Percentiles rank a stretch among this genome's conserved stretches.
Evolutionary conservation across 192 early-diverging fungal species (phyloP).

Genomic region (Dispira simplex): DNA sequence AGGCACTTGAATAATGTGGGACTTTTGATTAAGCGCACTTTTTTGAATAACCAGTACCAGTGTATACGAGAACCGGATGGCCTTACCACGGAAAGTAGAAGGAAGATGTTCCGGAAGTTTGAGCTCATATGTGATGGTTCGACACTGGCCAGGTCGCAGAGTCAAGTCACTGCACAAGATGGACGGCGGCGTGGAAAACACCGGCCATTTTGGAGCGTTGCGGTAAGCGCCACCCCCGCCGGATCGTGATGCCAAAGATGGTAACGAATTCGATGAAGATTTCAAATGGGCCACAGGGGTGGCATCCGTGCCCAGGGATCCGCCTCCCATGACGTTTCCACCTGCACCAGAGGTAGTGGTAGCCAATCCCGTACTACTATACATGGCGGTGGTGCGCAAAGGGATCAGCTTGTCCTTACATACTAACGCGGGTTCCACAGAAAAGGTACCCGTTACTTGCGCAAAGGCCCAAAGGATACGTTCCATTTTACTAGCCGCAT

Average conservation of each 20-base stretch:
- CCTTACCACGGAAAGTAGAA: background rate
- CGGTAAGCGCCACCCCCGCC: background rate
- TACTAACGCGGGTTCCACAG: background rate
- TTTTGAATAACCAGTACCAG: background rate
- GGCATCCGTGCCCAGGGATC: background rate
- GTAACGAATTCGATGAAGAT: background rate
- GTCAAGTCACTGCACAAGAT: background rate
- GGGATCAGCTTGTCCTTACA: background rate
- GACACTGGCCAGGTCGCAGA: background rate
- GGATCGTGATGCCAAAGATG: background rate
- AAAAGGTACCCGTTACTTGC: background rate
- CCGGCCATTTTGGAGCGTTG: background rate
- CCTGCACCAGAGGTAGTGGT: background rate
- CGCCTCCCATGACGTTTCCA: background rate
- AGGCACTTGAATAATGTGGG: background rate
- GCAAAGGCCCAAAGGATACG: conserved; percentile 8
- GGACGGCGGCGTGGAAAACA: conserved; percentile 8
- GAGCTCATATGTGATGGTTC: background rate
- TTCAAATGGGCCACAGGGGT: background rate
- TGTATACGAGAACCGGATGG: conserved; percentile 1
- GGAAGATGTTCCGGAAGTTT: background rate
- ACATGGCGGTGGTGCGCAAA: background rate
- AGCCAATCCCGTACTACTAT: background rate
- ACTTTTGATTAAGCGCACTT: background rate
- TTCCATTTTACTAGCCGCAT: background rate